Conservation (phyloP, 192 early-diverging fungal genomes). For the Geranomyces variabilis region DNA sequence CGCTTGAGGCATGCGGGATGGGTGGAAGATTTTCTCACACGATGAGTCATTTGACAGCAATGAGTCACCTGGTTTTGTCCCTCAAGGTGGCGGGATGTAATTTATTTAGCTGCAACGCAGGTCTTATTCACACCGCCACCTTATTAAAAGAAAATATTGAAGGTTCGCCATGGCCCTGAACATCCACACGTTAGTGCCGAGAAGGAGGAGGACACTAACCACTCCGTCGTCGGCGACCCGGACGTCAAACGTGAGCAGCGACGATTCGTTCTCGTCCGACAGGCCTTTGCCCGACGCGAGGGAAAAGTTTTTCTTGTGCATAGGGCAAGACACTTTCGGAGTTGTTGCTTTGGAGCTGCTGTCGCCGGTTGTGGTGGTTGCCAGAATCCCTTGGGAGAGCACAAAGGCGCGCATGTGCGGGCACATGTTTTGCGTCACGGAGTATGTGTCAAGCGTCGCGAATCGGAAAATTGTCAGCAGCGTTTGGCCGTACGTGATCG, state of each 20-base stretch:
- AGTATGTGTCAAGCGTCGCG: slow-evolving; percentile 54
- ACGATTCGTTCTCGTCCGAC: slow-evolving; percentile 45
- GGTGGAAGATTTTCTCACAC: too few species aligned
- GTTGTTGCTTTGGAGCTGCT: slow-evolving; percentile 20
- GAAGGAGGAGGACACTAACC: slow-evolving; percentile 46
- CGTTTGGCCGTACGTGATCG: slow-evolving; percentile 61
- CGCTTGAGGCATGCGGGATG: too few species aligned
- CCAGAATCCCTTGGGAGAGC: slow-evolving; percentile 62
- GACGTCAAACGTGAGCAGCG: slow-evolving; percentile 63
- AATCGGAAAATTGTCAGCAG: slow-evolving; percentile 67
- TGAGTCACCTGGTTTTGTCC: too few species aligned
- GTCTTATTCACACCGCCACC: too few species aligned
- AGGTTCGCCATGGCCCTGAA: too few species aligned
- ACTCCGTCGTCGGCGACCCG: slow-evolving; percentile 53
- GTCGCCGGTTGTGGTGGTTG: slow-evolving; percentile 35
- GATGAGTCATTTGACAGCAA: too few species aligned
- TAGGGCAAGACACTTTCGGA: slow-evolving; percentile 68
- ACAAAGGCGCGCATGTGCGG: slow-evolving; percentile 76
- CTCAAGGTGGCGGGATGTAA: too few species aligned
- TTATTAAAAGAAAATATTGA: too few species aligned
- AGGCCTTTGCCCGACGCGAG: slow-evolving; percentile 58
- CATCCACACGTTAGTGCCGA: slow-evolving; percentile 57
- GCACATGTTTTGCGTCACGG: slow-evolving; percentile 77
- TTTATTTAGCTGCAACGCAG: too few species aligned
- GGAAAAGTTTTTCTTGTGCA: slow-evolving; percentile 68